A percentile compares a stretch with the other conserved stretches of the same genome.
Evolutionary conservation across 2,329 filamentous ascomycete species (phyloP).

Genomic region (Pyrenochaeta sp.): DNA sequence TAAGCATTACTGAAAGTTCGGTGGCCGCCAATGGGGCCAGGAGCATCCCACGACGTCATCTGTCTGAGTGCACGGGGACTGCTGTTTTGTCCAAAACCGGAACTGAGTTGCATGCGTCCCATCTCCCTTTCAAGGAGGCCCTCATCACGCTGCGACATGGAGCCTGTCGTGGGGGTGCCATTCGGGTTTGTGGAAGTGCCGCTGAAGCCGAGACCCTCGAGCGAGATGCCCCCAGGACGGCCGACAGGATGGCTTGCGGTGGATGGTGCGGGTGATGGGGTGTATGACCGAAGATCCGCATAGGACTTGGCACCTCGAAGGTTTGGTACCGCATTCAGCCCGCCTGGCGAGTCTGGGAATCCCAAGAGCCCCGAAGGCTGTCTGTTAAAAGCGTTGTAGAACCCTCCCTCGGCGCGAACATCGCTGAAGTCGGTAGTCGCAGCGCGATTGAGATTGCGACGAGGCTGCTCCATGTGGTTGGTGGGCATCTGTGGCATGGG

Average conservation of each 20-base stretch:
- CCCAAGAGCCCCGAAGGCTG: conserved; percentile 84
- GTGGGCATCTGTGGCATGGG: conserved; percentile 68
- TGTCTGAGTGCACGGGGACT: conserved; percentile 68
- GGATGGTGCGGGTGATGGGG: conserved; percentile 89
- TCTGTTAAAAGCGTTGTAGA: conserved; percentile 79
- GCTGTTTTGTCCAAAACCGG: conserved; percentile 58
- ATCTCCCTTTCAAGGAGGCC: conserved; percentile 70
- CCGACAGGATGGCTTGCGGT: conserved; percentile 85
- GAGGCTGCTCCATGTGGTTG: conserved; percentile 77
- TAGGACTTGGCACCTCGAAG: conserved; percentile 95
- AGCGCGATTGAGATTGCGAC: conserved; percentile 86
- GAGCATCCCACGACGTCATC: conserved; percentile 68
- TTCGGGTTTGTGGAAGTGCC: conserved; percentile 71
- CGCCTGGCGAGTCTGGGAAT: conserved; percentile 75
- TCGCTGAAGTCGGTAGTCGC: conserved; percentile 98
- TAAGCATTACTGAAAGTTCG: conserved; percentile 67
- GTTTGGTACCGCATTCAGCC: conserved; percentile 75
- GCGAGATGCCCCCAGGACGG: conserved; percentile 65
- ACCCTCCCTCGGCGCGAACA: conserved; percentile 75
- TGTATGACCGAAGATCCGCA: conserved; percentile 93
- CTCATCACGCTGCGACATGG: conserved; percentile 63
- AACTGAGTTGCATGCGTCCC: conserved; percentile 64
- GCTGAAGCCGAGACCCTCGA: conserved; percentile 55
- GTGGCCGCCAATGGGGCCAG: conserved; percentile 71
- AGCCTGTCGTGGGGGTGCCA: conserved; percentile 67